Conservation (phyloP, 2,329 filamentous ascomycete species). For the Paracoccidioides lutzii region DNA sequence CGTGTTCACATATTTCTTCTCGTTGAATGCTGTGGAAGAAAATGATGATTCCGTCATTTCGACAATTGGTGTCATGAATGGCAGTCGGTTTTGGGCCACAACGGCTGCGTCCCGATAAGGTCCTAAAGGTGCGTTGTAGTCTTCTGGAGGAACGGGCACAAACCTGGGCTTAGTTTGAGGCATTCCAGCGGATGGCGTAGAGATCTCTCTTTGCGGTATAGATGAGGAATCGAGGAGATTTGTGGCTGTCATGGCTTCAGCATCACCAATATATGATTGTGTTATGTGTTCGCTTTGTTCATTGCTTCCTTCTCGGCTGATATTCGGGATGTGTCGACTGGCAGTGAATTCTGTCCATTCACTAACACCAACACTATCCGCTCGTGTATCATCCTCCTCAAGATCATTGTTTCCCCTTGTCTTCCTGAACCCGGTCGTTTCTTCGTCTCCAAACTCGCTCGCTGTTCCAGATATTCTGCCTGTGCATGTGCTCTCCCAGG, state of each 20-base stretch:
- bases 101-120: constrained; percentile 70
- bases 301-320: constrained; percentile 20
- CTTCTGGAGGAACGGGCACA: constrained; percentile 69
- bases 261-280: not conserved
- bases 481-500: constrained; percentile 69
- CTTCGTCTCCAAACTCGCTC: constrained; percentile 55
- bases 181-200: constrained; percentile 34
- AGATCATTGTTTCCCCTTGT: constrained; percentile 27
- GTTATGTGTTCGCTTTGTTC: constrained; percentile 2
- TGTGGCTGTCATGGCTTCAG: constrained; percentile 4
- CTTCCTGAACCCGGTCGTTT: constrained; percentile 27
- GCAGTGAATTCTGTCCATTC: constrained; percentile 84
- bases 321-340: constrained; percentile 52
- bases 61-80: constrained; percentile 98
- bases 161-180: constrained; percentile 49
- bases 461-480: constrained; percentile 52
- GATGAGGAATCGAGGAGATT: constrained; percentile 12
- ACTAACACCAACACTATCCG: constrained; percentile 47
- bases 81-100: constrained; percentile 77
- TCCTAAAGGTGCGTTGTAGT: constrained; percentile 66
- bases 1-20: constrained; percentile 47
- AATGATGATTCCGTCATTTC: constrained; percentile 88
- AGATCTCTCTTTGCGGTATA: constrained; percentile 22
- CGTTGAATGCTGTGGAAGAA: constrained; percentile 44
- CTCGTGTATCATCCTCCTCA: constrained; percentile 27